phyloP scores from a whole-genome alignment of 768 basidiomycete genomes.

The Leccinellum albellum region DNA sequence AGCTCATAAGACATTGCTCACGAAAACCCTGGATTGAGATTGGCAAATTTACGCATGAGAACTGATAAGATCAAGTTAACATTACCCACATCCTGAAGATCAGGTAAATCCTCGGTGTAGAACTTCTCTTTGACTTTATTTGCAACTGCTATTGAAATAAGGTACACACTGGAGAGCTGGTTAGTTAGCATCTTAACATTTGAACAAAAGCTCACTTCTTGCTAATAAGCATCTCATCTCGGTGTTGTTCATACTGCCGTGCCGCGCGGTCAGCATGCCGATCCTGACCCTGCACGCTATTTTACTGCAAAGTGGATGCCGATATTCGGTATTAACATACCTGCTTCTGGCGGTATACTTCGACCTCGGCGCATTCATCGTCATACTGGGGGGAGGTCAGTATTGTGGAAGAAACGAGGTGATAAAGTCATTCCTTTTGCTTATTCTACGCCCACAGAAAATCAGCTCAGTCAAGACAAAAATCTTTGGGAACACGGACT shows the following conservation, averaged over 20 bases:
- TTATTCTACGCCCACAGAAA: conserved; percentile 23
- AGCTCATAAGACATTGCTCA: conserved; percentile 27
- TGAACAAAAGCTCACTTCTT: conserved; percentile 57
- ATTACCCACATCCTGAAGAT: conserved; percentile 63
- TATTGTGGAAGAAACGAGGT: not conserved
- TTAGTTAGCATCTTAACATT: not conserved
- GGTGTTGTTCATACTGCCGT: conserved; percentile 73
- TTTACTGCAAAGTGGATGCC: conserved; percentile 2
- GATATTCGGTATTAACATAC: conserved; percentile 26
- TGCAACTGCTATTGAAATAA: conserved; percentile 66
- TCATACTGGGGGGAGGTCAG: conserved; percentile 56
- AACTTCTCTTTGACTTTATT: conserved; percentile 70
- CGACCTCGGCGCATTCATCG: conserved; percentile 71
- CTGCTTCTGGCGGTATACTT: conserved; percentile 76
- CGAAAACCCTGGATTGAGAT: conserved; percentile 62
- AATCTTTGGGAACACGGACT: conserved; percentile 37
- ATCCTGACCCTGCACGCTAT: conserved; percentile 56
- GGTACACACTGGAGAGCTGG: conserved; percentile 48
- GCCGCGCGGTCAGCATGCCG: conserved; percentile 70
- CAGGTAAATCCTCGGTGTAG: conserved; percentile 65
- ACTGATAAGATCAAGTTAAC: conserved; percentile 9
- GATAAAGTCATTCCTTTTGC: conserved; percentile 25
- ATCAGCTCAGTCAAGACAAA: conserved; percentile 1
- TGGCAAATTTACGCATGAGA: conserved; percentile 6
- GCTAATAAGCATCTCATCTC: conserved; percentile 71